These are phyloP conservation scores for Suhomyces bribrorum DNA, from an alignment of 1,139 yeast genomes.

Conservation along the genomic window DNA sequence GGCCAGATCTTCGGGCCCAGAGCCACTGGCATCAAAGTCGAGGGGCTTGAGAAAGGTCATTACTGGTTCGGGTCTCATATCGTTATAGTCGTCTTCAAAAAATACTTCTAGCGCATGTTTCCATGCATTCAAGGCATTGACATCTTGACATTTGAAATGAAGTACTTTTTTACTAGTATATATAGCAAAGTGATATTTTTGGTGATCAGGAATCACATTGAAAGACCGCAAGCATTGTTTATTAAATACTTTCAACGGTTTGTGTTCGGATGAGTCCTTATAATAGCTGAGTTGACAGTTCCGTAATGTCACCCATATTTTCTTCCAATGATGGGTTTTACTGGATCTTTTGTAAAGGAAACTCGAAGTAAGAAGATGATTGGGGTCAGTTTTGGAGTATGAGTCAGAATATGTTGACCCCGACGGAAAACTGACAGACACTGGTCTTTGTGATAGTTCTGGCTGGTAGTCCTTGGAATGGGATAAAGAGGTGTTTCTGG, in stretches of 20 bases:
- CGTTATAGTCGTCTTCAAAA: conserved; percentile 12
- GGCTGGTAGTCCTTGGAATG: neutral
- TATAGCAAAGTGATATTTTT: conserved; percentile 41
- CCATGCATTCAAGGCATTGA: conserved; percentile 44
- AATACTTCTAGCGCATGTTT: conserved; percentile 33
- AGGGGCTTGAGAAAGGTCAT: conserved; percentile 1
- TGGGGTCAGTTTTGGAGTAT: conserved; percentile 5
- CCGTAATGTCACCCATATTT: conserved; percentile 61
- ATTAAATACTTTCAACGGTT: conserved; percentile 50
- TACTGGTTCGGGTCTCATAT: neutral
- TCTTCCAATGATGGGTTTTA: conserved; percentile 44
- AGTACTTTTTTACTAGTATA: conserved; percentile 40
- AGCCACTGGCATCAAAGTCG: neutral
- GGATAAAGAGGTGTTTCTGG: no score
- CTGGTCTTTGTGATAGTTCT: neutral
- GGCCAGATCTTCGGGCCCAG: conserved; percentile 17
- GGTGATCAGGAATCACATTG: conserved; percentile 34
- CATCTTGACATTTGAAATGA: conserved; percentile 44
- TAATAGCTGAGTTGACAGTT: conserved; percentile 56
- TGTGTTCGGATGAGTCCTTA: conserved; percentile 58
- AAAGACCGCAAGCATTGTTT: conserved; percentile 22
- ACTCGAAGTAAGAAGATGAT: conserved; percentile 12
- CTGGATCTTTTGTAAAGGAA: conserved; percentile 24
- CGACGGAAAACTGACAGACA: neutral
- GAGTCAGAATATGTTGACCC: neutral